Percentiles rank a stretch among this genome's conserved stretches.
Evolutionary conservation across 495 filamentous ascomycete species (phyloP).

Genomic region (Tuber calosporum): DNA sequence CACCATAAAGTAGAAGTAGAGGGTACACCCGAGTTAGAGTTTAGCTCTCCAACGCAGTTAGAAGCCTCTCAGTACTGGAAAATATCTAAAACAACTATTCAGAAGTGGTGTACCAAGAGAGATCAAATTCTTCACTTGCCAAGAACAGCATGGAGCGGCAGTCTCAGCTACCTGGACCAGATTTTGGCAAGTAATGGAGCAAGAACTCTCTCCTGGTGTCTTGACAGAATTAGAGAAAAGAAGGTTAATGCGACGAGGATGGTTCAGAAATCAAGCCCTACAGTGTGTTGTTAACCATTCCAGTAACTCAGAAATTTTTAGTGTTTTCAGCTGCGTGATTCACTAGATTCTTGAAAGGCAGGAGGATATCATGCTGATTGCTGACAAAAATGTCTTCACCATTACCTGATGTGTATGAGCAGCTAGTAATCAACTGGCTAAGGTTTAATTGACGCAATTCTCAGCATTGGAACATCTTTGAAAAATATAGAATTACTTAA

Average conservation of each 20-base stretch:
- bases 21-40: neutral
- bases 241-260: neutral
- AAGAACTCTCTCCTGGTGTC: constrained; percentile 1
- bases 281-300: neutral
- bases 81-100: neutral
- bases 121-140: neutral
- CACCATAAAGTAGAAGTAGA: neutral
- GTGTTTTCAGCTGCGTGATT: neutral
- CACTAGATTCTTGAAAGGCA: neutral
- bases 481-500: neutral
- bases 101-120: neutral
- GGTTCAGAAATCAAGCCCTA: neutral
- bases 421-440: neutral
- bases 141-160: neutral
- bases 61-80: neutral
- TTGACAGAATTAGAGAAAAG: neutral
- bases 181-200: neutral
- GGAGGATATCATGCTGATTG: neutral
- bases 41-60: neutral
- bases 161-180: neutral
- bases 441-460: constrained; percentile 11
- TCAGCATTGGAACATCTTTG: neutral
- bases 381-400: neutral
- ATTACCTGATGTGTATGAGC: neutral
- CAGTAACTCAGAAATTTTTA: neutral